Evolutionary conservation across 192 early-diverging fungal genomes (phyloP), one percentile per base, ranked within the genome.

Genomic region (Paraglomus brasilianum): DNA sequence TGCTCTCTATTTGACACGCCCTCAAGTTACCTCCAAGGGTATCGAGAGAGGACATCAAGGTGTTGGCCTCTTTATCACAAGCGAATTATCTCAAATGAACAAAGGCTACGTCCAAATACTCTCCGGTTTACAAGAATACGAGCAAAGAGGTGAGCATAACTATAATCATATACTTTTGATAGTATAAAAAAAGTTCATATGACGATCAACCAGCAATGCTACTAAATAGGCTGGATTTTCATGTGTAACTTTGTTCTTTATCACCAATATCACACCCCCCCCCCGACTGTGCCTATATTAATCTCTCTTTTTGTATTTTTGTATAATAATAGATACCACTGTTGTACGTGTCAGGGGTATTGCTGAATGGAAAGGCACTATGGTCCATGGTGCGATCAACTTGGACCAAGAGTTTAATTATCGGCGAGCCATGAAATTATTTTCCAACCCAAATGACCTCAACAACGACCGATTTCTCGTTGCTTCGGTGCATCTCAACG

Each of bases 1-100:
- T 36, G 67, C 67, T 38, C 48, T 69, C 44, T 14, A 59, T 46
- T 59, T 69, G 21, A 69, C 67, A 46, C 53, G 67, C 1, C 40
- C 67, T 8, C 55, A 69, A 46, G 24, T 47, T 38, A 59, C 67
- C 1, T 69, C 67, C 11, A 69, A 69, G 43, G 67, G 67, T 47
- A 39, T 59, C 5, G 43, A 69, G 11, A 36, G 67, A 39, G 67
- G 67, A 47, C 67, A 69, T 69, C 67, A 69, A 58, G 67, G 67
- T 21, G 67, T 69, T 9, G 67, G 67, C 30, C 30, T 69, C 8
- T 69, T 69, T 24, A 69, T 69, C 17, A 69, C 67, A 47, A 58
- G 55, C 38, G 67, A 69, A 46, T 58, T 69, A 38, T 10, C 67
- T 21, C 49, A 52, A 46, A 69, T 58, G 55, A 69, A 69, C 13